These are phyloP conservation scores for Mariannaea sp. DNA, from an alignment of 2,329 filamentous ascomycete genomes.

Conservation along the genomic window DNA sequence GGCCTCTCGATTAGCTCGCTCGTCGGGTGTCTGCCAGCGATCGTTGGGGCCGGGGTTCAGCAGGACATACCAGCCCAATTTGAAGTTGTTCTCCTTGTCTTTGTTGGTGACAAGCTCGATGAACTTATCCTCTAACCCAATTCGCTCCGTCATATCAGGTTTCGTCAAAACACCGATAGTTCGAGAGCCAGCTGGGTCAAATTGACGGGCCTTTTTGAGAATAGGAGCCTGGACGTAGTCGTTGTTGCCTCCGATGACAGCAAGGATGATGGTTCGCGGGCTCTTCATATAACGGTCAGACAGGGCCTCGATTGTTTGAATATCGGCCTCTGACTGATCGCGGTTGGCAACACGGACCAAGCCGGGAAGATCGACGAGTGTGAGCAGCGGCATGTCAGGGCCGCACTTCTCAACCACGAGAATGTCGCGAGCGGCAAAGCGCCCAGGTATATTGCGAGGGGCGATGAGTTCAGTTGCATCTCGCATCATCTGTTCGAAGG, in stretches of 20 bases:
- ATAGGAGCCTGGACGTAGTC: constrained; percentile 60
- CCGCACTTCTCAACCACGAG: constrained; percentile 64
- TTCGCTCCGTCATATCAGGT: constrained; percentile 57
- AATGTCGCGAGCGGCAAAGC: constrained; percentile 58
- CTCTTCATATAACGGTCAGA: constrained; percentile 62
- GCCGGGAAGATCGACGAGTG: constrained; percentile 65
- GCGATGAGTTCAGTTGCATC: constrained; percentile 57
- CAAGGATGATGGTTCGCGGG: constrained; percentile 59
- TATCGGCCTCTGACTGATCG: constrained; percentile 58
- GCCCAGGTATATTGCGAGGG: constrained; percentile 54
- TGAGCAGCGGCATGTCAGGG: constrained; percentile 63
- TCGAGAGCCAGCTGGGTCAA: constrained; percentile 54
- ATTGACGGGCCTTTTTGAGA: constrained; percentile 55
- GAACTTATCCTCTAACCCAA: constrained; percentile 59
- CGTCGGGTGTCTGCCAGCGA: constrained; percentile 48
- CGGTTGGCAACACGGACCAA: constrained; percentile 59
- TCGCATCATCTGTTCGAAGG: constrained; percentile 57
- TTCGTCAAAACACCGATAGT: constrained; percentile 59
- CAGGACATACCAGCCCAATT: constrained; percentile 57
- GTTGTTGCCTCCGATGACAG: constrained; percentile 60
- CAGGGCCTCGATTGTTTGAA: constrained; percentile 56
- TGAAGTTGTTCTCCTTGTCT: constrained; percentile 55
- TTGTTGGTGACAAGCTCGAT: constrained; percentile 58
- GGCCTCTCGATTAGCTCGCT: constrained; percentile 50
- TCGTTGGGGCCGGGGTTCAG: constrained; percentile 56